Conservation (phyloP, 192 early-diverging fungal genomes). For the Backusella macrospora region DNA sequence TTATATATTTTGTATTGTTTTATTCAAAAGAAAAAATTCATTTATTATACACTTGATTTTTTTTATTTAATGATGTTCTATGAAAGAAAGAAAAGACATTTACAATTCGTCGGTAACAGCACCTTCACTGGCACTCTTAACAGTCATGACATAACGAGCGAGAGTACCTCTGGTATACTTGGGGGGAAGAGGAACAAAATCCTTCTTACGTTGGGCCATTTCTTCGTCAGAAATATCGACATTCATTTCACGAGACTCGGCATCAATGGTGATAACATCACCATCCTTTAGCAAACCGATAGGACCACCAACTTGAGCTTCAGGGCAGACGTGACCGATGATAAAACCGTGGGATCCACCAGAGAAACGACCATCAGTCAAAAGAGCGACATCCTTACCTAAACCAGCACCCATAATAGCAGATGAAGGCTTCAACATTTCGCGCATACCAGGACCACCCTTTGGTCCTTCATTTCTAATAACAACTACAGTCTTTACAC, state of each 20-base stretch:
- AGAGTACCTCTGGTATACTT: slow-evolving; percentile 89
- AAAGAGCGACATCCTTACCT: slow-evolving; percentile 94
- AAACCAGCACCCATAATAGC: slow-evolving; percentile 99
- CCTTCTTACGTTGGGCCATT: slow-evolving; percentile 64
- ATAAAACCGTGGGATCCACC: slow-evolving; percentile 99
- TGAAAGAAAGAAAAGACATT: slow-evolving; percentile 11
- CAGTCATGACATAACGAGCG: slow-evolving; percentile 91
- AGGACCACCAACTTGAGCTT: slow-evolving; percentile 96
- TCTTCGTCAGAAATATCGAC: slow-evolving; percentile 80
- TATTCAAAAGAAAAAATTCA: neutral
- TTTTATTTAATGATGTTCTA: neutral
- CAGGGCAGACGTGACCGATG: slow-evolving; percentile 98
- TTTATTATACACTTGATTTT: slow-evolving; percentile 9
- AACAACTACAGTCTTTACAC: slow-evolving; percentile 80
- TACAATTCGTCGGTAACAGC: slow-evolving; percentile 86
- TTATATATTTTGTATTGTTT: neutral
- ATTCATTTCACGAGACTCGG: slow-evolving; percentile 73
- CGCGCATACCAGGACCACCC: slow-evolving; percentile 99
- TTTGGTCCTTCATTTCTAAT: slow-evolving; percentile 98
- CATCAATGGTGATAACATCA: slow-evolving; percentile 90
- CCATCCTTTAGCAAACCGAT: slow-evolving; percentile 90
- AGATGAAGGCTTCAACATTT: slow-evolving; percentile 98
- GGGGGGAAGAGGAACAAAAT: slow-evolving; percentile 84
- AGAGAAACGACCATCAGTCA: slow-evolving; percentile 99
- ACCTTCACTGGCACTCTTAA: slow-evolving; percentile 77